Base-by-base conservation (phyloP, 177 flowering plant species). In the Vitis hybrid region DNA sequence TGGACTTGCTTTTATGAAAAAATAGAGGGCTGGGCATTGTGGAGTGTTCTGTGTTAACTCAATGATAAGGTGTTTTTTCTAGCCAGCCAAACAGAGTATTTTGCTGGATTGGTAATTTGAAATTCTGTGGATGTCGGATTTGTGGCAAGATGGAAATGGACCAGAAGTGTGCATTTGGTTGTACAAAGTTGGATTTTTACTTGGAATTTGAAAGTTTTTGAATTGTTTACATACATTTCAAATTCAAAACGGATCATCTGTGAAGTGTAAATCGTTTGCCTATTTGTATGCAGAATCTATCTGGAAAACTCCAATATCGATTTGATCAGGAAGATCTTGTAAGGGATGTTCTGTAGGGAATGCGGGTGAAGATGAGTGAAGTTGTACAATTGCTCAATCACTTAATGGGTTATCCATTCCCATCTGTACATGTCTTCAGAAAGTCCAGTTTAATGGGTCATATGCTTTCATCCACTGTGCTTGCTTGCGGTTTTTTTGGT, bases 401-500 rank as follows among this genome's bases (percentile, higher is more conserved):
- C 65, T 17, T 58, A 11, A 6, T 61, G 67, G 76, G 72, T 69
- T 60, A 67, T 76, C 62, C 67, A 17, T 69, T 66, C 52, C 66
- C 60, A 66, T 30, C 55, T 69, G 70, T 75, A 76, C 78, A 73
- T 76, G 70, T 78, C 62, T 63, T 75, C 74, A 39, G 56, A 66
- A 59, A 74, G 65, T 78, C 76, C 70, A 70, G 77, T 77, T 73
- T 77, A 70, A 67, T 70, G 76, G 80, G 74, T 79, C 70, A 52
- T 73, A 54, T 71, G 66, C 80, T 80, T 80, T 79, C 68, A 72
- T 81, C 51, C 65, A 67, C 83, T 77, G 80, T 81, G 81, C 74
- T 78, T 80, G 80, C 76, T 77, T 71, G 74, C 71, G 66, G 69
- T 71, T 77, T 67, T 73, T 64, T 68, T 78, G 66, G 74, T 72